Evolutionary conservation across 306 rosid genomes (phyloP).

Genomic region (Acacia crassicarpa): DNA sequence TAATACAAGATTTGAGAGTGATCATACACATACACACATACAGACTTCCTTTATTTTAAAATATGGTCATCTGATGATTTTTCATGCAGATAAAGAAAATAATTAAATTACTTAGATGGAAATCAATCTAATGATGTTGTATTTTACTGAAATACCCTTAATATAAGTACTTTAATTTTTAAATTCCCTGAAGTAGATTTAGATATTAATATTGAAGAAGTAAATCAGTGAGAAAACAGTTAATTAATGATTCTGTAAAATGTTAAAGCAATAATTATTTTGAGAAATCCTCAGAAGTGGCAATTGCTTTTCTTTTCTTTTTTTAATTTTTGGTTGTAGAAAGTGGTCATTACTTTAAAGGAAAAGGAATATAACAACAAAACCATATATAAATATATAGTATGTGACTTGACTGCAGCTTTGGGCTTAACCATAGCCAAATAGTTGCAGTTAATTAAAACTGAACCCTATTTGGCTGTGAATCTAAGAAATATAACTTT

Average conservation of each 20-base stretch:
- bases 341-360: neutral
- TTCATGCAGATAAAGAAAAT: neutral
- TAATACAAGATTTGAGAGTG: neutral
- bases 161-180: neutral
- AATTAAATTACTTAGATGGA: neutral
- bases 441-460: neutral
- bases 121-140: neutral
- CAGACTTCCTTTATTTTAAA: neutral
- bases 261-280: neutral
- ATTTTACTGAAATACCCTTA: neutral
- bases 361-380: neutral
- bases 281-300: neutral
- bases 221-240: neutral
- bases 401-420: neutral
- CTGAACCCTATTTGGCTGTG: neutral
- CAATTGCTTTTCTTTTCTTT: neutral
- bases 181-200: neutral
- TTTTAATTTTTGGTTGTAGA: neutral
- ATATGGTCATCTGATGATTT: neutral
- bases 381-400: neutral
- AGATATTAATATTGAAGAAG: neutral
- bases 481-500: neutral
- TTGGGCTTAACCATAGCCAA: neutral
- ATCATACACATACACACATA: neutral
- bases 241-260: neutral